phyloP scores from a whole-genome alignment of 1,284 basidiomycete genomes.

The Pseudozyma flocculosa region DNA sequence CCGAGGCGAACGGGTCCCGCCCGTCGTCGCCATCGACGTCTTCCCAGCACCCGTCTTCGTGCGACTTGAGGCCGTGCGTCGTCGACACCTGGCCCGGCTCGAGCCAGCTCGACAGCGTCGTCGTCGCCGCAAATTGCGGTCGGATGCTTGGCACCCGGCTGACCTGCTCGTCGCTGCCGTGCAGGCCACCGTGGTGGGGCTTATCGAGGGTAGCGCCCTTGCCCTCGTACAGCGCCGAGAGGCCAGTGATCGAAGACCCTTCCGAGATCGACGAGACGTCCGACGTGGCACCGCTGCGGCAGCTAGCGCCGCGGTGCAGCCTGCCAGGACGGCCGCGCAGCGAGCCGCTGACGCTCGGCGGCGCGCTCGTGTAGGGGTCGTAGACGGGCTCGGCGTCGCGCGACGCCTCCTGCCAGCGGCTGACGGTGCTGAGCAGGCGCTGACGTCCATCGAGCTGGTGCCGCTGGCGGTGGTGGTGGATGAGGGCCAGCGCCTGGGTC shows the following conservation, averaged over 20 bases:
- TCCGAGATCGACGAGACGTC: not conserved
- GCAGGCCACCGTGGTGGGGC: not conserved
- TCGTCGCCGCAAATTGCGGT: conserved; percentile 47
- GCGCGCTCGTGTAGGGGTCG: not conserved
- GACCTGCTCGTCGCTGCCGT: conserved; percentile 4
- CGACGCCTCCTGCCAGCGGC: not conserved
- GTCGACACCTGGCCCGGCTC: conserved; percentile 20
- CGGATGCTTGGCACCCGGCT: conserved; percentile 45
- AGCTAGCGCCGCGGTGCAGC: not conserved
- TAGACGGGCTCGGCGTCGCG: conserved; percentile 1
- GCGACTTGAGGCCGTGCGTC: conserved; percentile 21
- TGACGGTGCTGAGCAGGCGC: not conserved
- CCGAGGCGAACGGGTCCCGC: conserved; percentile 18
- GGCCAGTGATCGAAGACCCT: not conserved
- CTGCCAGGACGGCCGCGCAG: not conserved
- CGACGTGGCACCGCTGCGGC: not conserved
- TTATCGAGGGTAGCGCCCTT: not conserved
- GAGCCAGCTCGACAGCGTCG: conserved; percentile 48
- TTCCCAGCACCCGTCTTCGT: conserved; percentile 6
- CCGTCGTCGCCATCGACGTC: conserved; percentile 9
- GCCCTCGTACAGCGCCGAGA: not conserved
- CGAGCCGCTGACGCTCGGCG: not conserved
- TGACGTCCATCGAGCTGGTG: not conserved
- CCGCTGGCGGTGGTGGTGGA: too few relatives aligned
- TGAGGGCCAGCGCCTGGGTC: not conserved